phyloP scores from a whole-genome alignment of 352 stramenopile species.

The Phytophthora constricta region DNA sequence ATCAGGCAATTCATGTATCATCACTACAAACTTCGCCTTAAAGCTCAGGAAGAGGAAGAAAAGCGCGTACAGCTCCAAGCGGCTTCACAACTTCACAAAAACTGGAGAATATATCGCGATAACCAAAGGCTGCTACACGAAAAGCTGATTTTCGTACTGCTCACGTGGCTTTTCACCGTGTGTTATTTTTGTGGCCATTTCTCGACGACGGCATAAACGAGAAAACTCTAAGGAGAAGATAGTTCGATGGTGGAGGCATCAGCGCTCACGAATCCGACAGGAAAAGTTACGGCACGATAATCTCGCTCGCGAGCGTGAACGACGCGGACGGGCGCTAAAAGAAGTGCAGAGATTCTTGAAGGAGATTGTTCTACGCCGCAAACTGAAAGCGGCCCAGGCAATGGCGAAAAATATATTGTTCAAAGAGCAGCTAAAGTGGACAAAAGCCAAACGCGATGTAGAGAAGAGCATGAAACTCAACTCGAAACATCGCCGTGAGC shows the following conservation, averaged over 20 bases:
- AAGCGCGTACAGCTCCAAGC: slow-evolving; percentile 7
- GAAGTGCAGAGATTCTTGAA: slow-evolving; percentile 53
- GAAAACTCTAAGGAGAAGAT: slow-evolving; percentile 44
- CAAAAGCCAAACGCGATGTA: slow-evolving; percentile 54
- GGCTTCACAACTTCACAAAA: slow-evolving; percentile 35
- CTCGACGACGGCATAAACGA: slow-evolving; percentile 24
- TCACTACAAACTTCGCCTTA: slow-evolving; percentile 12
- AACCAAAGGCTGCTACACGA: not conserved
- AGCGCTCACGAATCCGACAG: slow-evolving; percentile 18
- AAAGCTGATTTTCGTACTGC: slow-evolving; percentile 41
- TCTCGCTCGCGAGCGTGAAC: slow-evolving; percentile 22
- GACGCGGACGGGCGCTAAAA: slow-evolving; percentile 30
- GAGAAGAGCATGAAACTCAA: slow-evolving; percentile 49
- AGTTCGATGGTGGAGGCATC: slow-evolving; percentile 52
- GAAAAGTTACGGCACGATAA: slow-evolving; percentile 18
- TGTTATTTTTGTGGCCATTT: slow-evolving; percentile 46
- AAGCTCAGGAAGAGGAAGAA: slow-evolving; percentile 18
- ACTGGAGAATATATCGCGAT: slow-evolving; percentile 28
- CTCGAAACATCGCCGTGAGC: slow-evolving; percentile 36
- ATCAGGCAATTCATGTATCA: slow-evolving; percentile 35
- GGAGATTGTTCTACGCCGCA: slow-evolving; percentile 47
- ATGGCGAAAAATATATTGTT: slow-evolving; percentile 47
- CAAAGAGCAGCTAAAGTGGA: slow-evolving; percentile 50
- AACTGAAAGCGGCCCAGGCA: slow-evolving; percentile 41
- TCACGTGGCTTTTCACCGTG: slow-evolving; percentile 56